Evolutionary conservation across 805 yeast genomes (phyloP), one percentile per base, ranked within the genome.

Genomic region (Helenozyma rhizophorensis): DNA sequence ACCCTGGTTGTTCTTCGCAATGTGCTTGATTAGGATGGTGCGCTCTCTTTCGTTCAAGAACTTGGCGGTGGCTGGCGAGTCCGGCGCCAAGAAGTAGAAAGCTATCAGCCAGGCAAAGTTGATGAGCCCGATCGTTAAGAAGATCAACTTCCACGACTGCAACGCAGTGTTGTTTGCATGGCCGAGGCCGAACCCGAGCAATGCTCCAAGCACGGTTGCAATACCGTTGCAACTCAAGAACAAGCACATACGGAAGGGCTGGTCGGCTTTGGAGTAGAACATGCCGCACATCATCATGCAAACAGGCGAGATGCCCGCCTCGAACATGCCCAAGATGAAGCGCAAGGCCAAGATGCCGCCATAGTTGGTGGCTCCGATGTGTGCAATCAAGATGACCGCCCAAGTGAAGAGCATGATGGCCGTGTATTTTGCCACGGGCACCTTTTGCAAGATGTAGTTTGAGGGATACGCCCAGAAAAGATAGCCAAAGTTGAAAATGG

Each of bases 281-380:
- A 47, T 46, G 28, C 60, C 49, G 23, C 60, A 54, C 30, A 65
- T 45, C 39, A 53, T 51, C 44, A 66, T 57, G 35, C 56, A 60
- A 17, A 54, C 35, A 12, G 72, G 61, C 7, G 57, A 46, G 25
- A 60, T 53, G 14, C 60, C 53, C 8, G 66, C 62, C 41, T 63
- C 69, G 30, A 58, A 48, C 13, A 52, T 41, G 23, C 65, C 66
- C 29, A 65, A 48, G 7, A 64, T 25, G 32, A 61, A 60, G 26
- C 69, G 40, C 12, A 60, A 45, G 6, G 56, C 60, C 23, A 60
- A 42, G 18, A 62, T 39, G 6, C 64, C 58, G 3, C 53, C 61
- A 36, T 59, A 65, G 39, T 50, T 59, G 13, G 40, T 59, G 27
- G 60, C 57, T 9, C 61, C 67, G 21, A 56, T 47, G 35, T 51